Evolutionary conservation across 805 yeast genomes (phyloP).

Genomic region (Kregervanrija fluxuum): DNA sequence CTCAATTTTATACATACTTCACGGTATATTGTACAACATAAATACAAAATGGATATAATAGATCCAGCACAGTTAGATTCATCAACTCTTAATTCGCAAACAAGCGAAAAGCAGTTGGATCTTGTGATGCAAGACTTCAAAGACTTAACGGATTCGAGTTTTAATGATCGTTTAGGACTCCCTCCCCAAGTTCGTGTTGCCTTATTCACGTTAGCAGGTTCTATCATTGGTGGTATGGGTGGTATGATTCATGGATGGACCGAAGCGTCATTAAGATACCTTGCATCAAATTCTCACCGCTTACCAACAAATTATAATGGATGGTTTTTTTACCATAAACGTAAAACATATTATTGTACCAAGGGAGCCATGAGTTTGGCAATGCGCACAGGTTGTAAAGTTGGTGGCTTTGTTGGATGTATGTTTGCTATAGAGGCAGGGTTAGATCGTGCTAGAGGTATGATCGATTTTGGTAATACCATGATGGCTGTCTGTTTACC

Average conservation of each 20-base stretch:
- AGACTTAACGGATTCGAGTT: constrained; percentile 11
- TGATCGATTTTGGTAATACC: constrained; percentile 53
- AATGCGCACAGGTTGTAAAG: constrained; percentile 33
- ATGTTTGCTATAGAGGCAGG: constrained; percentile 57
- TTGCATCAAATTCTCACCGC: constrained; percentile 79
- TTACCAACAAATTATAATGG: constrained; percentile 72
- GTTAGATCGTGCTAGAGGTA: constrained; percentile 47
- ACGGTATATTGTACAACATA: no score
- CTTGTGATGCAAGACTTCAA: constrained; percentile 9
- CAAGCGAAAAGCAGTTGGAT: constrained; percentile 8
- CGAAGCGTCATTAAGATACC: constrained; percentile 46
- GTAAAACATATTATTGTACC: constrained; percentile 70
- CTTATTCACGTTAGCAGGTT: constrained; percentile 32
- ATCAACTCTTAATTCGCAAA: constrained; percentile 8
- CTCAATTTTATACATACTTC: no score
- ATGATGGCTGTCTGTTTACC: constrained; percentile 45
- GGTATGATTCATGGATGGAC: constrained; percentile 60
- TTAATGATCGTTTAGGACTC: constrained; percentile 37
- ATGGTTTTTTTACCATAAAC: constrained; percentile 83
- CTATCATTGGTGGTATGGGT: constrained; percentile 37
- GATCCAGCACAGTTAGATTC: constrained; percentile 12
- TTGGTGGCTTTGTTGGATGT: constrained; percentile 36
- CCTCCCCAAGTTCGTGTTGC: constrained; percentile 40
- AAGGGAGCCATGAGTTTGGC: constrained; percentile 47
- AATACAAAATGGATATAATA: constrained; percentile 8